Evolutionary conservation across 257 asterid species (phyloP).

Genomic region (Solanum pinnatisectum): DNA sequence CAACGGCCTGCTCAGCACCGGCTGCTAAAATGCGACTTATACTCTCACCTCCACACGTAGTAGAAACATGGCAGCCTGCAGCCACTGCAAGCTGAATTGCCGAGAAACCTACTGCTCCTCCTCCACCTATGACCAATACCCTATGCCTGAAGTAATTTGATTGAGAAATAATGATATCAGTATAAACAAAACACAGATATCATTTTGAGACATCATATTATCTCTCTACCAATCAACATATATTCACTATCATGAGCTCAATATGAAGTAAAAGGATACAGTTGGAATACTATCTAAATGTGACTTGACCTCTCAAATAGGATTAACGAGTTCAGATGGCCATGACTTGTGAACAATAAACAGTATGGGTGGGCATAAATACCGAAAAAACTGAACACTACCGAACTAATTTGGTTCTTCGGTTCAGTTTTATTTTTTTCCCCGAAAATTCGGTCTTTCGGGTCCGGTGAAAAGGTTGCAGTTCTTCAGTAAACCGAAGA

Average conservation of each 20-base stretch:
- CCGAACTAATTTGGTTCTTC: neutral
- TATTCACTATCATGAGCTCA: neutral
- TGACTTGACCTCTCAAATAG: neutral
- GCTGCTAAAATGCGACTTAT: slow-evolving; percentile 60
- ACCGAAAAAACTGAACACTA: too few species aligned
- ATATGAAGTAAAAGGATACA: neutral
- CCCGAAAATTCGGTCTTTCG: neutral
- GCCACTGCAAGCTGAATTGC: slow-evolving; percentile 95
- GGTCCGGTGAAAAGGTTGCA: neutral
- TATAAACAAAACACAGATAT: neutral
- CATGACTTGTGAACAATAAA: neutral
- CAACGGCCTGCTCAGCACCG: slow-evolving; percentile 92
- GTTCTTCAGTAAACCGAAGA: neutral
- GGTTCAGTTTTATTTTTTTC: neutral
- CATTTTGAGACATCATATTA: neutral
- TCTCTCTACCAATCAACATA: neutral
- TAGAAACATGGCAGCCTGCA: slow-evolving; percentile 80
- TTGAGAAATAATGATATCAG: slow-evolving; percentile 8
- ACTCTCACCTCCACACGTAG: slow-evolving; percentile 80
- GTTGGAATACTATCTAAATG: neutral
- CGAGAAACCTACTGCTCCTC: slow-evolving; percentile 96
- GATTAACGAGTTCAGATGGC: neutral
- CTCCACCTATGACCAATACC: slow-evolving; percentile 88
- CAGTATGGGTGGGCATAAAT: neutral
- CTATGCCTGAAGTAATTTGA: slow-evolving; percentile 50